Evolutionary conservation across 228 moss, liverwort and hornwort species (phyloP), one percentile per base, ranked within the genome.

Genomic region (Sphagnum magellanicum): DNA sequence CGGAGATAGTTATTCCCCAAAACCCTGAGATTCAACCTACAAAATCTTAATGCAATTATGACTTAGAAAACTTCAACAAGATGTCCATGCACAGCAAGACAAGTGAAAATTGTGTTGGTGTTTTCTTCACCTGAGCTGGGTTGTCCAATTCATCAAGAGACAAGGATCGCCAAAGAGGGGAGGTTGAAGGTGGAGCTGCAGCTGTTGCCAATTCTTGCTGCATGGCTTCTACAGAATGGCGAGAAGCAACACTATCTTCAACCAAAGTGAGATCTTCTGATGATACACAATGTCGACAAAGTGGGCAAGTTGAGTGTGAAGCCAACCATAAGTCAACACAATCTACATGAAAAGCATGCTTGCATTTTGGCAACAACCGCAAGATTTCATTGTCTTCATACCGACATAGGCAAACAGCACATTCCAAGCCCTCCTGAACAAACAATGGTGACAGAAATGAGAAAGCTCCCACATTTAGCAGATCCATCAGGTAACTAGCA

Each of bases 291-390:
- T 91, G 79, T 4, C 93, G 91, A 72, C 93, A 94, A 6, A 94
- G 82, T 46, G 91, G 93, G 77, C 93, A 94, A 8, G 93, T 94
- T n/a, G 94, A 91, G 67, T 94, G 94, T 7, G 86, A 91, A 6
- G 84, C 81, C 10, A 94, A 79, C 91, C 94, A 91, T 50, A 83
- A 89, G 71, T 94, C 94, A 8, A 94, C 89, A 70, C 94, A 91
- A 47, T 90, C 91, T 48, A 91, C 69, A 70, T 94, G 94, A 48
- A 94, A 94, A 48, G 91, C 94, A 62, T 94, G 94, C 70, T 86
- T 94, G 75, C 94, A 94, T 71, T 94, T 94, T 0, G 94, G 91
- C 15, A 94, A 83, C 53, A 94, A 81, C 49, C 94, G 80, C 69
- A 94, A 62, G 12, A 91, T 81, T 63, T 94, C 91, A 6, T 52